phyloP scores from a whole-genome alignment of 768 basidiomycete genomes.

The Gymnopilus junonius region DNA sequence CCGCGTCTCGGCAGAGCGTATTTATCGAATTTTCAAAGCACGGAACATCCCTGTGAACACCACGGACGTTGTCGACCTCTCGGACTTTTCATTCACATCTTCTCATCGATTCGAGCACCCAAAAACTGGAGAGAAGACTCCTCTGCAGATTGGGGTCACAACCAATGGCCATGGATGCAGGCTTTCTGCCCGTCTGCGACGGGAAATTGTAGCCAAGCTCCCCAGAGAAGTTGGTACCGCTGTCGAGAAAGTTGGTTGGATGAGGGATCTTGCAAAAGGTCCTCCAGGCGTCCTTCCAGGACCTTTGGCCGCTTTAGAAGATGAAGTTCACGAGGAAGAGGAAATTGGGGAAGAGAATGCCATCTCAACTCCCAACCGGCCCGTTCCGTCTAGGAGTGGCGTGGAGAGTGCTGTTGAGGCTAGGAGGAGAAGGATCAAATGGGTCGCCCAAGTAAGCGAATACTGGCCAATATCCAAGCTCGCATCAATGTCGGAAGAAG shows the following conservation, averaged over 20 bases:
- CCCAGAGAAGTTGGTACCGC: constrained; percentile 77
- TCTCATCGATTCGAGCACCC: constrained; percentile 78
- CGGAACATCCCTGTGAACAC: constrained; percentile 80
- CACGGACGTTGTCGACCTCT: constrained; percentile 85
- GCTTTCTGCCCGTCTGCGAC: constrained; percentile 74
- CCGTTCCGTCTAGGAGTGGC: constrained; percentile 55
- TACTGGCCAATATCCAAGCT: constrained; percentile 90
- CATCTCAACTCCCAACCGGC: constrained; percentile 67
- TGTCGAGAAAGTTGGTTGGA: constrained; percentile 69
- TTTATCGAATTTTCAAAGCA: constrained; percentile 58
- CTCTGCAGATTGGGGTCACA: constrained; percentile 81
- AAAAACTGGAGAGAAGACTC: constrained; percentile 44
- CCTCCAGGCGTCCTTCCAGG: constrained; percentile 23
- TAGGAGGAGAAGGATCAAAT: constrained; percentile 76
- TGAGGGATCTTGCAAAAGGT: constrained; percentile 61
- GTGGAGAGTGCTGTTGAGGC: constrained; percentile 48
- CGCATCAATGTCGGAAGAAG: constrained; percentile 64
- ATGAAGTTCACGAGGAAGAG: constrained; percentile 35
- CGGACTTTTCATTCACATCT: constrained; percentile 89
- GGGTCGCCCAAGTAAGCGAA: constrained; percentile 96
- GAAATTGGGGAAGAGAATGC: constrained; percentile 59
- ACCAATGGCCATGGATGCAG: constrained; percentile 94
- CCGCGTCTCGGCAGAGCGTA: constrained; percentile 55
- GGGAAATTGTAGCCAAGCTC: constrained; percentile 81
- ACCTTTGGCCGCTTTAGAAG: constrained; percentile 14